phyloP scores from a whole-genome alignment of 306 rosid species.

The Sicyos baderoa region DNA sequence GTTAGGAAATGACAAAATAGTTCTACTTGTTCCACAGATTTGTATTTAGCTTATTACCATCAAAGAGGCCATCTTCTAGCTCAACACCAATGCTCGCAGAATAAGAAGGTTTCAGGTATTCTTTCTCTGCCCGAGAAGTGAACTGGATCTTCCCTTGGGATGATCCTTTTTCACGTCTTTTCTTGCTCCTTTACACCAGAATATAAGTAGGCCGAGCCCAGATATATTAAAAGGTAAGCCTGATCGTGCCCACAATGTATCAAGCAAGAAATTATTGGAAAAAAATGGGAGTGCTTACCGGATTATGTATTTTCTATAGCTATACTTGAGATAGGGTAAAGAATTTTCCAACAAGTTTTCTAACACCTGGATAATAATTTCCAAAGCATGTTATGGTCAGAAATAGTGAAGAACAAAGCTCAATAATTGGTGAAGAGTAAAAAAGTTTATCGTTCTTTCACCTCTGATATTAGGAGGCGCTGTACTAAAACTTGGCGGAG shows the following conservation, averaged over 20 bases:
- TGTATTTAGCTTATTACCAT: conserved; percentile 44
- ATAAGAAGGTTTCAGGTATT: conserved; percentile 83
- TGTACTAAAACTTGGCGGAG: conserved; percentile 84
- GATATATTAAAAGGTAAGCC: conserved; percentile 15
- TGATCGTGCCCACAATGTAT: conserved; percentile 6
- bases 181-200: conserved; percentile 50
- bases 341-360: conserved; percentile 84
- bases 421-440: neutral
- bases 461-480: conserved; percentile 94
- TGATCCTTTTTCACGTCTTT: conserved; percentile 52
- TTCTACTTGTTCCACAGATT: conserved; percentile 11
- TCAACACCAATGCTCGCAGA: conserved; percentile 87
- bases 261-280: conserved; percentile 13
- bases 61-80: conserved; percentile 94
- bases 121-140: conserved; percentile 84
- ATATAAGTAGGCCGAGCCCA: conserved; percentile 23
- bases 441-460: conserved; percentile 17
- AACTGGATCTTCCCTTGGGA: conserved; percentile 50
- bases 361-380: conserved; percentile 49
- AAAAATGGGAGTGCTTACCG: conserved; percentile 47
- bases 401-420: conserved; percentile 14
- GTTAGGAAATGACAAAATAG: neutral
- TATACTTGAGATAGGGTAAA: conserved; percentile 79
- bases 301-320: conserved; percentile 61
- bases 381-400: conserved; percentile 15